Base-by-base conservation (phyloP, 2,329 filamentous ascomycete genomes). In the Colletotrichum incanum region DNA sequence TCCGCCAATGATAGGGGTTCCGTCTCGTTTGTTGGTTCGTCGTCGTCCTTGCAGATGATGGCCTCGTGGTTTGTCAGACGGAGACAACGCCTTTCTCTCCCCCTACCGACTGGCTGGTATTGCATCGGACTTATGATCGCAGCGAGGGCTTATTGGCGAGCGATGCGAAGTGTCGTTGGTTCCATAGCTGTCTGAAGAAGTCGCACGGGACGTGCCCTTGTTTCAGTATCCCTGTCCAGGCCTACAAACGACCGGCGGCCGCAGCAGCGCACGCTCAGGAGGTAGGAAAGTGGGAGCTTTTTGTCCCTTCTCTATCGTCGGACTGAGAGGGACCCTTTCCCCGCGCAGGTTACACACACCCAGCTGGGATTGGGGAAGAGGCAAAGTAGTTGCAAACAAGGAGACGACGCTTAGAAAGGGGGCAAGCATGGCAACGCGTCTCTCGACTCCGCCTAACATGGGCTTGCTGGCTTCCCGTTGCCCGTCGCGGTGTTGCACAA, bases 111-210 rank as follows among this genome's bases (percentile, higher is more conserved):
- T 34, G 20, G 56, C 34, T 55, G 60, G 45, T 31, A 3, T 26
- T 45, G 20, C 26, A 34, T 39, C 45, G 63, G 54, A 23, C 28
- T 45, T 61, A 14, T 18, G 43, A 5, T 54, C 26, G 39, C 23
- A 59, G 67, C 39, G 37, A 41, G 18, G 50, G 50, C 23, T 50
- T 41, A 34, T 50, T n/a, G 28, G 34, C n/a, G n/a, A 52, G n/a
- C 28, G 39, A 59, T 47, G 52, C 18, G 20, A 23, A 28, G 37
- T 45, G 58, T 60, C 41, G 71, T 60, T 60, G 73, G 71, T 75
- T 72, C 68, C 73, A 73, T 63, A 70, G 58, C 43, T 75, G 73
- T 74, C 72, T 75, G 73, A 75, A 73, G 70, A 65, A 58, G 60
- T 49, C 45, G 65, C 58, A 58, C 37, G 56, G 65, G 41, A 58